These are phyloP conservation scores for Pachysandra terminalis DNA, from an alignment of 164 flowering plant genomes.

Conservation along the genomic window DNA sequence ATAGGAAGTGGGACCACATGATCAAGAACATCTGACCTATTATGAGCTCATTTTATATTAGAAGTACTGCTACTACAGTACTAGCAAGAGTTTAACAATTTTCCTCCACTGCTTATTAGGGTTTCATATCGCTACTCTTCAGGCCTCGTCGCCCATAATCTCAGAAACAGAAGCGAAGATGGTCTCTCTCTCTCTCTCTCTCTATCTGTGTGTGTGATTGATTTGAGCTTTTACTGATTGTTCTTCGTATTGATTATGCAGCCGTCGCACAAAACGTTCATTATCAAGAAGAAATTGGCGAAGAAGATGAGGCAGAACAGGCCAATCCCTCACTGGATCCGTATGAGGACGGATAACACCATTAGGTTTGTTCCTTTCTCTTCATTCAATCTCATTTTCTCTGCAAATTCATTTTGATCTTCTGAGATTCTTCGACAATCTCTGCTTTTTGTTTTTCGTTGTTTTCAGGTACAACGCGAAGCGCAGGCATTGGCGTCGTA, in stretches of 20 bases:
- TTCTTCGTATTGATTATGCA: neutral
- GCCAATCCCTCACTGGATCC: conserved; percentile 32
- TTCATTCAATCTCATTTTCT: neutral
- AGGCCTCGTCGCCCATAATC: too few relatives aligned
- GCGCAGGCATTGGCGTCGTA: conserved; percentile 45
- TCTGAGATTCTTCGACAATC: neutral
- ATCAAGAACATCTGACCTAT: too few relatives aligned
- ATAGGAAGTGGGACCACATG: too few relatives aligned
- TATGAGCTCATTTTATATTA: too few relatives aligned
- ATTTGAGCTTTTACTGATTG: neutral
- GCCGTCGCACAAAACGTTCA: conserved; percentile 26
- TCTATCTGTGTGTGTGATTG: neutral
- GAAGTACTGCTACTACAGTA: too few relatives aligned
- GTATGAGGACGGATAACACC: conserved; percentile 29
- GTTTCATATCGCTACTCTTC: too few relatives aligned
- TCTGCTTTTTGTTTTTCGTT: neutral
- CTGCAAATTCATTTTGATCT: neutral
- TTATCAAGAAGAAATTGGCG: conserved; percentile 25
- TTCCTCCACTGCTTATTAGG: too few relatives aligned
- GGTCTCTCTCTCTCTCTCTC: neutral
- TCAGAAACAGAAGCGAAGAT: conserved; percentile 2
- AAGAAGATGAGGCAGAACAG: conserved; percentile 34
- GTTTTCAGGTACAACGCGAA: conserved; percentile 30
- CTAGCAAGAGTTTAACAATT: too few relatives aligned
- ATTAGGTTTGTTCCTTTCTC: conserved; percentile 6